Evolutionary conservation across 192 early-diverging fungal genomes (phyloP), one percentile per base, ranked within the genome.

Genomic region (Mortierella antarctica): DNA sequence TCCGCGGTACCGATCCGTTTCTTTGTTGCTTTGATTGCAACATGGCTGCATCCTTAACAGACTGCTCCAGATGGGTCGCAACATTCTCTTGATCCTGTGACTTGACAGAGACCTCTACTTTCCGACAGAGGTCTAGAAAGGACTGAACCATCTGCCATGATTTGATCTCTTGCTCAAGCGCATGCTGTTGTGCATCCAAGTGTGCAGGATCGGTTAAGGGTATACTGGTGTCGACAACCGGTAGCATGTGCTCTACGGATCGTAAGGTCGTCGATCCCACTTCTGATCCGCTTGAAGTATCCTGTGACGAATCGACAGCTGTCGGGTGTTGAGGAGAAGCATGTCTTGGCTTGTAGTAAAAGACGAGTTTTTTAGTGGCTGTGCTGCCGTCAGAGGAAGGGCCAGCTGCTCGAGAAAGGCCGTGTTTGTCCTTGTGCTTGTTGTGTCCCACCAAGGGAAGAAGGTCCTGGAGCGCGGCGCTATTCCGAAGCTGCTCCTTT

Each of bases 141-240:
- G 77, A 80, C 65, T 80, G 77, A 0, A 80, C 70, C 77, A 72
- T 80, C 42, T 72, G 45, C 77, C 77, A 80, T 6, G 77, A 70
- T 14, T 72, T 71, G 65, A 68, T 40, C 48, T 80, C 77, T 9
- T 62, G 77, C 39, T 80, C 70, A 5, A 80, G 52, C 6, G 23
- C 47, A 6, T 31, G 39, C 40, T 45, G 47, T 42, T 64, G 62
- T 18, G 52, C 10, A 42, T 15, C 21, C 4, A n/a, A 18, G 9
- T 10, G 5, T 6, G 56, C 46, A 13, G 21, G 2, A 9, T 49
- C 60, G 0, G 5, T 41, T 46, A 39, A 48, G 14, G 41, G 17
- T 61, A 55, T 71, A 50, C 23, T 14, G 4, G 50, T 39, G 10
- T 62, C 64, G 13, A 72, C 21, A 0, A 57, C 13, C 1, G 77